A percentile compares a stretch with the other conserved stretches of the same genome.
Evolutionary conservation across 1,284 basidiomycete species (phyloP).

Genomic region (Ustilago hordei): DNA sequence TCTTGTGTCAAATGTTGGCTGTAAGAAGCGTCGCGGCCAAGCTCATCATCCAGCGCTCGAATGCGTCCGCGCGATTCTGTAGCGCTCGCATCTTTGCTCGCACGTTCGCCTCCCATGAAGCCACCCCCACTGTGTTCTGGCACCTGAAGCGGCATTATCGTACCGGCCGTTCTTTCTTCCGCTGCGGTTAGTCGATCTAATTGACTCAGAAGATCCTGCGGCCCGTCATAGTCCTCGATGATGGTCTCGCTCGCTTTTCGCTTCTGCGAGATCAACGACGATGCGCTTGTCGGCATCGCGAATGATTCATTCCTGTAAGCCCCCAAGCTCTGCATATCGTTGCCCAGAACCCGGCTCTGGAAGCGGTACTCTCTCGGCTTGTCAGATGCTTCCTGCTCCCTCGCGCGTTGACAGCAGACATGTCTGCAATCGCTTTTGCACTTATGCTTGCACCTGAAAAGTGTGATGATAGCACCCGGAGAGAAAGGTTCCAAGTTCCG

Average conservation of each 20-base stretch:
- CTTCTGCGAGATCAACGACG: conserved; percentile 8
- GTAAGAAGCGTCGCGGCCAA: not conserved
- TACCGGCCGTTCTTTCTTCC: conserved; percentile 3
- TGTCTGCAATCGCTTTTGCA: conserved; percentile 66
- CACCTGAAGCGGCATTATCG: not conserved
- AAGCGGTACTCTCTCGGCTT: conserved; percentile 16
- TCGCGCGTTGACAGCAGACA: conserved; percentile 56
- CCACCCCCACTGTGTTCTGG: not conserved
- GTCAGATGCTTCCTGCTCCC: conserved; percentile 13
- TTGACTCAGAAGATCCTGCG: conserved; percentile 34
- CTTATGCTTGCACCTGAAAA: conserved; percentile 47
- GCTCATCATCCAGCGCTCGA: not conserved
- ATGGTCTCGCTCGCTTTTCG: conserved; percentile 16
- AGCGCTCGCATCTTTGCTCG: not conserved
- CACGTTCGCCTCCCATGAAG: not conserved
- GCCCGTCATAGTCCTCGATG: conserved; percentile 14
- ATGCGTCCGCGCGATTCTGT: not conserved
- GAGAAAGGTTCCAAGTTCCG: no score
- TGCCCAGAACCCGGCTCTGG: conserved; percentile 13
- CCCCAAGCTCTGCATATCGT: conserved; percentile 1
- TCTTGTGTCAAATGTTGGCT: not conserved
- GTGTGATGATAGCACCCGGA: not conserved
- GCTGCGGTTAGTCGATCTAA: conserved; percentile 24
- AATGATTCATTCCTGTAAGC: not conserved
- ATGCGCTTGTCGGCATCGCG: conserved; percentile 6